Evolutionary conservation across 208 protist genomes (phyloP).

Genomic region (Porcisia hertigi): DNA sequence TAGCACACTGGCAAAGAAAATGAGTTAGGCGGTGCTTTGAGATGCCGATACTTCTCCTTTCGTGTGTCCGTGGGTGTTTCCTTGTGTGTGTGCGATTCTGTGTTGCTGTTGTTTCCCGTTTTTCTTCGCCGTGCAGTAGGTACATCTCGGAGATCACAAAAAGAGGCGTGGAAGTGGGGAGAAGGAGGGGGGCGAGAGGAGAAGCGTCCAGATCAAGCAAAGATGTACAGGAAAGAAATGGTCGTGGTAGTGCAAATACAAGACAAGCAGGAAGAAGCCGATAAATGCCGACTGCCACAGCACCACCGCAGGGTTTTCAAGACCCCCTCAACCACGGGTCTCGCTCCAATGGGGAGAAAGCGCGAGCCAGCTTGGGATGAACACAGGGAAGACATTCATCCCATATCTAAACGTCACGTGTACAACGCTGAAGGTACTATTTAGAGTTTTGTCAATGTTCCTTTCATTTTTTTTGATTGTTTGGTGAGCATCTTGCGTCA

Average conservation of each 20-base stretch:
- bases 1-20: not conserved
- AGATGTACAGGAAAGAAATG: too few species aligned
- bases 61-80: not conserved
- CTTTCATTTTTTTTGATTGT: not conserved
- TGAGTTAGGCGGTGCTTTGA: not conserved
- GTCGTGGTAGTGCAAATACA: not conserved
- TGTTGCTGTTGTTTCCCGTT: not conserved
- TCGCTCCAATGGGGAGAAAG: not conserved
- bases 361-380: not conserved
- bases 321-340: not conserved
- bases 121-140: not conserved
- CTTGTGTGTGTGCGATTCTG: not conserved
- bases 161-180: not conserved
- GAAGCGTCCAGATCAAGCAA: not conserved
- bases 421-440: not conserved
- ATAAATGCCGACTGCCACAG: not conserved
- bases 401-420: not conserved
- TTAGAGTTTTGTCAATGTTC: not conserved
- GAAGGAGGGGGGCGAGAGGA: not conserved
- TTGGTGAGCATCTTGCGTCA: not conserved
- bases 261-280: not conserved
- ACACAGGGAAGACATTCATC: not conserved
- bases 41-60: not conserved
- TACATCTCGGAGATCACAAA: not conserved
- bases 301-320: not conserved